Percentiles rank a stretch among this genome's conserved stretches.
phyloP scores from a whole-genome alignment of 768 basidiomycete species.

The Chalciporus chontae region DNA sequence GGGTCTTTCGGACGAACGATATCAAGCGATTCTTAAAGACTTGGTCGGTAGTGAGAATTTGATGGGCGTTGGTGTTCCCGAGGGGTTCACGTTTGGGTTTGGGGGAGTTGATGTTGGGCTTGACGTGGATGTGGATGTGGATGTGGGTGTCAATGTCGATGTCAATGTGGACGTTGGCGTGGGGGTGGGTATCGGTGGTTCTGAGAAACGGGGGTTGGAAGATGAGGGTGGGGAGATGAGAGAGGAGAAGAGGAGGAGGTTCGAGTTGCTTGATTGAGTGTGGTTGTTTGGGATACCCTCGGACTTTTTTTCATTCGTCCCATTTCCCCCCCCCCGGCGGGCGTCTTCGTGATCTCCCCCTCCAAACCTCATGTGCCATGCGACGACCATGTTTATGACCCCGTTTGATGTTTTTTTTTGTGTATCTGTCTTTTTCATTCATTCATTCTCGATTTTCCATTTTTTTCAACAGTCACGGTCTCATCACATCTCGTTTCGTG shows the following conservation, averaged over 20 bases:
- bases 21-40: slow-evolving; percentile 71
- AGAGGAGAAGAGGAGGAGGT: slow-evolving; percentile 55
- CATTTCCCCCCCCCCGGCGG: too few relatives aligned
- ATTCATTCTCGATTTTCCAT: too few relatives aligned
- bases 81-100: slow-evolving; percentile 22
- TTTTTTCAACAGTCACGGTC: too few relatives aligned
- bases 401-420: too few relatives aligned
- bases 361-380: background rate
- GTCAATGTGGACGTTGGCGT: slow-evolving; percentile 25
- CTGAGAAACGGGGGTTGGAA: slow-evolving; percentile 37
- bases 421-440: too few relatives aligned
- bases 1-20: slow-evolving; percentile 88
- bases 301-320: background rate
- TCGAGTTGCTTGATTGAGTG: slow-evolving; percentile 55
- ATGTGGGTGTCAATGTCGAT: slow-evolving; percentile 22
- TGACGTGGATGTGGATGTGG: slow-evolving; percentile 13
- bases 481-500: background rate
- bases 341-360: too few relatives aligned
- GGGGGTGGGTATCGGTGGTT: slow-evolving; percentile 7
- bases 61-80: slow-evolving; percentile 37
- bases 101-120: slow-evolving; percentile 1
- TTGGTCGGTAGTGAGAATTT: slow-evolving; percentile 65
- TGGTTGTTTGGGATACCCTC: background rate
- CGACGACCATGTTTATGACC: background rate
- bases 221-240: slow-evolving; percentile 36